Conservation (phyloP, 2,329 filamentous ascomycete species). For the Botrytis cinerea region DNA sequence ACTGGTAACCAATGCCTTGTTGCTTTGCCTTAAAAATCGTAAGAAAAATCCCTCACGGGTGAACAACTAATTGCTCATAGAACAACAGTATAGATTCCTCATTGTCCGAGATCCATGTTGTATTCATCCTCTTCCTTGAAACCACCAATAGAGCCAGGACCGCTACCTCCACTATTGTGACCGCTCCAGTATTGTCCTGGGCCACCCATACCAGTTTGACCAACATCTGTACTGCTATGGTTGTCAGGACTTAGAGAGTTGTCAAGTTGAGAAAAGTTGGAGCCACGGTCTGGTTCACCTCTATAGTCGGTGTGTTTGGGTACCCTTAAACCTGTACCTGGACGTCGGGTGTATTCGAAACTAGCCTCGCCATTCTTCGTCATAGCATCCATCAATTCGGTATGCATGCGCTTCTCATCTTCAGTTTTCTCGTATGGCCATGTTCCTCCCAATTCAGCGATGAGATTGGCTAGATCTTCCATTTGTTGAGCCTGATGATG, state of each 20-base stretch:
- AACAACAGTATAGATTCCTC: constrained; percentile 30
- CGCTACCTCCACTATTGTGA: constrained; percentile 71
- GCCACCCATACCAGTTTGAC: constrained; percentile 37
- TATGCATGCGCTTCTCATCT: constrained; percentile 93
- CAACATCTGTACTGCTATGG: constrained; percentile 39
- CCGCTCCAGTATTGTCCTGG: constrained; percentile 64
- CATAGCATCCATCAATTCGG: constrained; percentile 84
- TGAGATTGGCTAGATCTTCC: constrained; percentile 77
- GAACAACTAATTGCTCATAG: constrained; percentile 1
- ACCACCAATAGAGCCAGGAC: constrained; percentile 65
- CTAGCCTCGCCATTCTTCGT: constrained; percentile 71
- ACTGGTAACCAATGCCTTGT: constrained; percentile 7
- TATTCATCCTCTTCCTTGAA: constrained; percentile 97
- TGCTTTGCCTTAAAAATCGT: neutral
- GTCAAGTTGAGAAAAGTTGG: constrained; percentile 41
- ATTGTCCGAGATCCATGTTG: constrained; percentile 70
- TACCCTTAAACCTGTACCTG: constrained; percentile 84
- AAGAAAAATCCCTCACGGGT: neutral
- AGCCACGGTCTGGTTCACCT: constrained; percentile 69
- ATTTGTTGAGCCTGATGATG: constrained; percentile 87
- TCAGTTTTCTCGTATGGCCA: constrained; percentile 84
- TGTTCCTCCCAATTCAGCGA: constrained; percentile 69
- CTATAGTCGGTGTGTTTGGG: constrained; percentile 91
- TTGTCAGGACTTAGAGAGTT: constrained; percentile 56
- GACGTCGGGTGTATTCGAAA: constrained; percentile 82